Evolutionary conservation across 768 basidiomycete genomes (phyloP).

Genomic region (Pisolithus tinctorius): DNA sequence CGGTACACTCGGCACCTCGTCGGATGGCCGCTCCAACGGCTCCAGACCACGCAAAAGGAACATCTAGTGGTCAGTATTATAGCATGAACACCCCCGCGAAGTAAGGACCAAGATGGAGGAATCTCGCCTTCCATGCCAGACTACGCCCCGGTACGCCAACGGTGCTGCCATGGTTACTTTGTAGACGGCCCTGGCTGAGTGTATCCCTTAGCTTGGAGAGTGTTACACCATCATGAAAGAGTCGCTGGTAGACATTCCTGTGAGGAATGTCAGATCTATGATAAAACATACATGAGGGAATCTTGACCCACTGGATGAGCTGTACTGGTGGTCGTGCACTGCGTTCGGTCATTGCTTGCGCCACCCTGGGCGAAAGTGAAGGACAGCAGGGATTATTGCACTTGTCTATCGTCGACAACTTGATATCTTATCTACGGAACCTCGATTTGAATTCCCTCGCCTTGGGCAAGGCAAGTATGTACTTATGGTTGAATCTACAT

Average conservation of each 20-base stretch:
- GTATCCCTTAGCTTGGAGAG: constrained; percentile 64
- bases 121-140: constrained; percentile 71
- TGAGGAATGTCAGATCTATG: neutral
- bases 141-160: constrained; percentile 66
- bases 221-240: constrained; percentile 47
- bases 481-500: no score
- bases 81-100: constrained; percentile 13
- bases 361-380: neutral
- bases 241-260: constrained; percentile 37
- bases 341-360: neutral
- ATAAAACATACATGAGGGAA: neutral
- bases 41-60: constrained; percentile 57
- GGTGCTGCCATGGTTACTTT: constrained; percentile 28
- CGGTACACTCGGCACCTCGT: constrained; percentile 31
- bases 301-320: constrained; percentile 19
- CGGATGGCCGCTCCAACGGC: constrained; percentile 50
- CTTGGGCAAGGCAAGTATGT: no score
- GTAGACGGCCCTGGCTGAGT: constrained; percentile 52
- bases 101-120: constrained; percentile 4
- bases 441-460: no score
- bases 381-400: neutral
- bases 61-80: constrained; percentile 37
- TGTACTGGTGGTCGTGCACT: constrained; percentile 13
- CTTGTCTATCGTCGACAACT: neutral
- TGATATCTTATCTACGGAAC: no score